These are phyloP conservation scores for Russula olivacea DNA, from an alignment of 768 basidiomycete genomes.

Conservation along the genomic window DNA sequence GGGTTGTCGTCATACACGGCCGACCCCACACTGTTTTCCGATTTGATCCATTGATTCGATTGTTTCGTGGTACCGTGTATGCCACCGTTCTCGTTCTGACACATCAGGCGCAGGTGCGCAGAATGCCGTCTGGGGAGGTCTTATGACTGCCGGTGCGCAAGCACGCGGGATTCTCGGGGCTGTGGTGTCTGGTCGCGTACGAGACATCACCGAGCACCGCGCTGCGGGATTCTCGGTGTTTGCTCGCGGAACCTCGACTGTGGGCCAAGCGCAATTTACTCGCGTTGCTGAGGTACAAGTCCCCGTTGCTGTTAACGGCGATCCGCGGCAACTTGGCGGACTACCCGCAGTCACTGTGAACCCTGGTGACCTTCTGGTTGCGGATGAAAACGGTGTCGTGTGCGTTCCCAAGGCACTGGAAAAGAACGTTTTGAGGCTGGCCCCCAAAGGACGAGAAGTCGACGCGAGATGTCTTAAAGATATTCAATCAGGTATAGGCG, in stretches of 20 bases:
- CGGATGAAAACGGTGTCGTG: slow-evolving; percentile 86
- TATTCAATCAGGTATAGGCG: slow-evolving; percentile 65
- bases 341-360: slow-evolving; percentile 54
- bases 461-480: slow-evolving; percentile 73
- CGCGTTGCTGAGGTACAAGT: slow-evolving; percentile 72
- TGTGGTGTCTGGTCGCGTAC: slow-evolving; percentile 77
- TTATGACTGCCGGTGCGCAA: slow-evolving; percentile 83
- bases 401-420: slow-evolving; percentile 58
- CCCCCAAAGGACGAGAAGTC: slow-evolving; percentile 50
- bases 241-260: slow-evolving; percentile 72
- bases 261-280: slow-evolving; percentile 82
- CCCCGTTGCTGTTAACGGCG: slow-evolving; percentile 45
- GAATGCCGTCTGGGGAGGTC: slow-evolving; percentile 88
- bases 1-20: background rate
- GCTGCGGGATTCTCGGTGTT: slow-evolving; percentile 71
- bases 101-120: slow-evolving; percentile 46
- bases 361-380: slow-evolving; percentile 80
- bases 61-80: background rate
- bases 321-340: slow-evolving; percentile 31
- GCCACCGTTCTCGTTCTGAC: background rate
- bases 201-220: slow-evolving; percentile 78
- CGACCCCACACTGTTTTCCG: background rate
- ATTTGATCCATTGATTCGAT: background rate
- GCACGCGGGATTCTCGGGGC: slow-evolving; percentile 65
- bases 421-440: slow-evolving; percentile 50